phyloP scores from a whole-genome alignment of 495 filamentous ascomycete species.

The Physcia stellaris region DNA sequence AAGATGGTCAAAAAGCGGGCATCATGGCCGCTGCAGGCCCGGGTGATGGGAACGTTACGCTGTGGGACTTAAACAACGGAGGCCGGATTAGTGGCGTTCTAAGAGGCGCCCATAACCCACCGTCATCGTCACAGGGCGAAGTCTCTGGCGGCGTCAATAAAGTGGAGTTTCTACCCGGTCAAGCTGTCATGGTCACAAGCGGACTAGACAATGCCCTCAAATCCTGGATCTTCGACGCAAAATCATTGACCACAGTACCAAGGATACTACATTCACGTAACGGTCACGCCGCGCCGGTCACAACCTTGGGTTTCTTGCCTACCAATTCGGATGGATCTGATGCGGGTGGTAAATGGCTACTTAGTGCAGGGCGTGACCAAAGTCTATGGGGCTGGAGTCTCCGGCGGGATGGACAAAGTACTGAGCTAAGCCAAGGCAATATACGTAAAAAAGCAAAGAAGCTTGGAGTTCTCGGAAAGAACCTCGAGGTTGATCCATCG shows the following conservation, averaged over 20 bases:
- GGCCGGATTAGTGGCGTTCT: slow-evolving; percentile 70
- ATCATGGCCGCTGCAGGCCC: slow-evolving; percentile 72
- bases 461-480: slow-evolving; percentile 42
- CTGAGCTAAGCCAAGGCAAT: slow-evolving; percentile 81
- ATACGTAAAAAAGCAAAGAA: slow-evolving; percentile 77
- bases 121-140: slow-evolving; percentile 39
- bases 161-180: slow-evolving; percentile 81
- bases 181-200: slow-evolving; percentile 77
- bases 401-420: slow-evolving; percentile 84
- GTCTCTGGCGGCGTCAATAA: slow-evolving; percentile 52
- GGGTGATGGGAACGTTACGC: slow-evolving; percentile 68
- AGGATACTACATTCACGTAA: slow-evolving; percentile 69
- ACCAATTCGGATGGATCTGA: slow-evolving; percentile 80
- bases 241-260: slow-evolving; percentile 71
- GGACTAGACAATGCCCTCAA: slow-evolving; percentile 88
- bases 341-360: slow-evolving; percentile 79
- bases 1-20: slow-evolving; percentile 65
- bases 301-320: slow-evolving; percentile 66
- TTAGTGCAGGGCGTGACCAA: slow-evolving; percentile 75
- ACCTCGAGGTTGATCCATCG: slow-evolving; percentile 26
- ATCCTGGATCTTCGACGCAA: slow-evolving; percentile 88
- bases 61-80: slow-evolving; percentile 90
- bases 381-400: slow-evolving; percentile 93
- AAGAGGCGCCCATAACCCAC: slow-evolving; percentile 70
- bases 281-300: slow-evolving; percentile 79